A percentile compares a stretch with the other conserved stretches of the same genome.
phyloP scores from a whole-genome alignment of 2,329 filamentous ascomycete genomes.

The Arachnomyces sp. region DNA sequence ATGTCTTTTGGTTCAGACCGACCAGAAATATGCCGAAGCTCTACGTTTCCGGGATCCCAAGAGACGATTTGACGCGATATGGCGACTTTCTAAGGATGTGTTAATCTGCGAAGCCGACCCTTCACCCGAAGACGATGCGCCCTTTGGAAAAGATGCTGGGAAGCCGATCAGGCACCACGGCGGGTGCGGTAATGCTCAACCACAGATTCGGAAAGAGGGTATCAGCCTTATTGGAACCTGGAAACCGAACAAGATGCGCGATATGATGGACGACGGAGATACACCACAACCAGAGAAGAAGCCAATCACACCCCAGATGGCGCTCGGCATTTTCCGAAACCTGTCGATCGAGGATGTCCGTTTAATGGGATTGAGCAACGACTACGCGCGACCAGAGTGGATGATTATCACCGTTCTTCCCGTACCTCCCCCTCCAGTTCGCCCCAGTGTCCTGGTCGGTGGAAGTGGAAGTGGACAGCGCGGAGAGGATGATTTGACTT shows the following conservation, averaged over 20 bases:
- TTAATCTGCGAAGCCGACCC: slow-evolving; percentile 72
- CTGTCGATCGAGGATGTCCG: slow-evolving; percentile 74
- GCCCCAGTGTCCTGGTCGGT: slow-evolving; percentile 94
- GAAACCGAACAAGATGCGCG: slow-evolving; percentile 61
- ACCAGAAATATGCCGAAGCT: slow-evolving; percentile 73
- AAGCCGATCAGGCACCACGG: slow-evolving; percentile 59
- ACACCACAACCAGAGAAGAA: slow-evolving; percentile 68
- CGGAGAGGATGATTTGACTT: slow-evolving; percentile 97
- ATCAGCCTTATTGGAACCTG: slow-evolving; percentile 69
- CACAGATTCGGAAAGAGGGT: slow-evolving; percentile 77
- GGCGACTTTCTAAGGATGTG: slow-evolving; percentile 86
- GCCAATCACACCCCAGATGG: slow-evolving; percentile 72
- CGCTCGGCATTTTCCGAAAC: slow-evolving; percentile 75
- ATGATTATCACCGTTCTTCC: slow-evolving; percentile 94
- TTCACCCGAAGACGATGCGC: slow-evolving; percentile 57
- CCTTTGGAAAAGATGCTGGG: slow-evolving; percentile 55
- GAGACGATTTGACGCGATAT: slow-evolving; percentile 84
- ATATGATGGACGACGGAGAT: slow-evolving; percentile 58
- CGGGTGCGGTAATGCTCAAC: slow-evolving; percentile 87
- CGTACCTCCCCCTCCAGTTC: slow-evolving; percentile 89
- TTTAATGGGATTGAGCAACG: slow-evolving; percentile 83
- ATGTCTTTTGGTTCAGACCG: slow-evolving; percentile 52
- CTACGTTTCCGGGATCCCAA: slow-evolving; percentile 85
- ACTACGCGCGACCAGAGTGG: slow-evolving; percentile 96
- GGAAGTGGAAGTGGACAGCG: slow-evolving; percentile 85